These are phyloP conservation scores for Erigeron canadensis DNA, from an alignment of 129 eudicot species.

Conservation along the genomic window DNA sequence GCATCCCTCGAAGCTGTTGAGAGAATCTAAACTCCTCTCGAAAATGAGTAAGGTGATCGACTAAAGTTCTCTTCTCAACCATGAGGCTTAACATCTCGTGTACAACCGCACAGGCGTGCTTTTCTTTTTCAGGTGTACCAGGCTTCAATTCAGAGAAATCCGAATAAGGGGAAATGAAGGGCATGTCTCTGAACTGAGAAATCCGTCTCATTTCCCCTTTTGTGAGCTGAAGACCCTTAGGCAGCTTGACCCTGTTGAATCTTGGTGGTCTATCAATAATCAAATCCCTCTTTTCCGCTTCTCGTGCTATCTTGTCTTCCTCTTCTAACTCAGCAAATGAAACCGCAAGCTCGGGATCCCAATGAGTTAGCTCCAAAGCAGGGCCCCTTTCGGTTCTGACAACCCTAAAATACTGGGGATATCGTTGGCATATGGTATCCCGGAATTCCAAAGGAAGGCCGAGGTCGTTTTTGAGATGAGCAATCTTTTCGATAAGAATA, in stretches of 20 bases:
- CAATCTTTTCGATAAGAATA: conserved; percentile 80
- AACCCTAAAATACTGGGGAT: conserved; percentile 83
- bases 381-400: conserved; percentile 81
- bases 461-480: conserved; percentile 77
- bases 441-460: conserved; percentile 86
- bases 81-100: conserved; percentile 92
- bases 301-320: conserved; percentile 65
- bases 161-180: conserved; percentile 85
- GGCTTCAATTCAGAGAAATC: conserved; percentile 74
- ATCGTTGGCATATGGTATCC: conserved; percentile 74
- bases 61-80: conserved; percentile 82
- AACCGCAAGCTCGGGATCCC: conserved; percentile 95
- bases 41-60: conserved; percentile 89
- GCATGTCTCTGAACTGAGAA: conserved; percentile 69
- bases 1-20: conserved; percentile 92
- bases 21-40: conserved; percentile 94
- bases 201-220: conserved; percentile 90
- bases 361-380: conserved; percentile 79
- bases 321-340: conserved; percentile 87
- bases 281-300: conserved; percentile 59
- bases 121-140: conserved; percentile 81
- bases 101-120: conserved; percentile 89
- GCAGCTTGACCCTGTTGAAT: conserved; percentile 74
- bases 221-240: conserved; percentile 81
- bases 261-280: conserved; percentile 80